These are phyloP conservation scores for Trichosporon sp. DNA, from an alignment of 1,284 basidiomycete species.

Conservation along the genomic window DNA sequence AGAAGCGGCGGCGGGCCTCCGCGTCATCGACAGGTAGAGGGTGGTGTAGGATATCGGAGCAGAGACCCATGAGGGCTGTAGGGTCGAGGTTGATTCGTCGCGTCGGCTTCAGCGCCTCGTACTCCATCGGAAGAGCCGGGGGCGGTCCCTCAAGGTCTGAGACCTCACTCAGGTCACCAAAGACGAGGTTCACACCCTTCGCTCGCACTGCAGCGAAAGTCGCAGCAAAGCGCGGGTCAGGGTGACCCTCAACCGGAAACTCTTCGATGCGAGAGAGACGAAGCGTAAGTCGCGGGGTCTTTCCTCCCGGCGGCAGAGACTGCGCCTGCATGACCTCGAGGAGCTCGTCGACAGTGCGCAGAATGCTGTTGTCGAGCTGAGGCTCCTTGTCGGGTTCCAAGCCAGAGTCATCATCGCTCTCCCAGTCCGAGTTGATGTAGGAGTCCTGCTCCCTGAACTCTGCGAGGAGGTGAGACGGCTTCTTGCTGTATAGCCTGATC, in stretches of 20 bases:
- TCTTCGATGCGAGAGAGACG: constrained; percentile 60
- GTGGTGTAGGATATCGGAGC: constrained; percentile 73
- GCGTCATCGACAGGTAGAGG: constrained; percentile 56
- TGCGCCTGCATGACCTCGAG: constrained; percentile 38
- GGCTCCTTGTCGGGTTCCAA: constrained; percentile 50
- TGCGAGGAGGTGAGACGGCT: constrained; percentile 64
- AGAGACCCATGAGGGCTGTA: constrained; percentile 71
- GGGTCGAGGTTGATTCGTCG: constrained; percentile 67
- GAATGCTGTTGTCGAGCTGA: constrained; percentile 17
- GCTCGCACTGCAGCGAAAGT: constrained; percentile 52
- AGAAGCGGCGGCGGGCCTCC: constrained; percentile 58
- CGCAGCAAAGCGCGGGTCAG: constrained; percentile 57
- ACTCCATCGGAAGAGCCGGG: constrained; percentile 62
- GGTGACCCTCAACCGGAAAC: constrained; percentile 45
- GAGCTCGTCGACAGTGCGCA: constrained; percentile 45
- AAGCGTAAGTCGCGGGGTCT: constrained; percentile 52
- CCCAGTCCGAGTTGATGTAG: constrained; percentile 54
- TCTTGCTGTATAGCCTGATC: constrained; percentile 77
- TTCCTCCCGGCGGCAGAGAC: constrained; percentile 24
- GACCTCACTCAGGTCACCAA: constrained; percentile 55
- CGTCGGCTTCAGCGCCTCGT: constrained; percentile 43
- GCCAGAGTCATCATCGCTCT: constrained; percentile 15
- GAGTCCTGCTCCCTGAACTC: constrained; percentile 79
- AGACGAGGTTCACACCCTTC: constrained; percentile 55
- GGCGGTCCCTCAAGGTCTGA: constrained; percentile 56